Base-by-base conservation (phyloP, 1,284 basidiomycete genomes). In the Flammula alnicola region DNA sequence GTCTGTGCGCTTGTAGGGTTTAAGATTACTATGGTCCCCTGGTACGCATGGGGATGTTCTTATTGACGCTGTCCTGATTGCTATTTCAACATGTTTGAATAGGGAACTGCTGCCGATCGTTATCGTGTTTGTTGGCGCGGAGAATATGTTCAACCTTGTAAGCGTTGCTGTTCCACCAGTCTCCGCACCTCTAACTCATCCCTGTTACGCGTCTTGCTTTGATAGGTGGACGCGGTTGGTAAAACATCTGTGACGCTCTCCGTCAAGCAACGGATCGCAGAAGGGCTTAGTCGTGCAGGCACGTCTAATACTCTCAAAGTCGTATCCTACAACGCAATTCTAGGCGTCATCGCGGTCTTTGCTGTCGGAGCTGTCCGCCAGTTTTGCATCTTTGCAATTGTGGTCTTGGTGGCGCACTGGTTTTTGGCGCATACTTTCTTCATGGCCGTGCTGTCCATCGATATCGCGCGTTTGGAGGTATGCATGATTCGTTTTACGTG, bases 71-170 rank as follows among this genome's bases (percentile, higher is more conserved):
- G n/a, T 23, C 27, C 23, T 9, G 22, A 30, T 46, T 23, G 35
- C 51, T 46, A 20, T 47, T 43, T 47, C 44, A 31, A 54, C 23
- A 31, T 30, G 3, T n/a, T 29, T 36, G 22, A 32, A 29, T 43
- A 91, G 88, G 88, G 85, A 86, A 63, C 73, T 97, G 30, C 77
- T 98, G 46, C 95, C 95, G 0, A 92, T 98, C 54, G 91, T 98
- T 40, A 93, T 99, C 42, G 84, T 95, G 12, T 95, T 98, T 58
- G 91, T 98, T 14, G 96, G 96, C 7, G 91, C 93, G 1, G 96
- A 98, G 72, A 98, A 98, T 63, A 98, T 98, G 95, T 93, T 93
- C 66, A 90, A 88, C 60, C 76, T 99, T 63, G 93, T 95, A 66
- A 62, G 86, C 69, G 16, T 25, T 33, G n/a, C 37, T 26, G 26